Base-by-base conservation (phyloP, 345 rosid genomes). In the Populus tremula region DNA sequence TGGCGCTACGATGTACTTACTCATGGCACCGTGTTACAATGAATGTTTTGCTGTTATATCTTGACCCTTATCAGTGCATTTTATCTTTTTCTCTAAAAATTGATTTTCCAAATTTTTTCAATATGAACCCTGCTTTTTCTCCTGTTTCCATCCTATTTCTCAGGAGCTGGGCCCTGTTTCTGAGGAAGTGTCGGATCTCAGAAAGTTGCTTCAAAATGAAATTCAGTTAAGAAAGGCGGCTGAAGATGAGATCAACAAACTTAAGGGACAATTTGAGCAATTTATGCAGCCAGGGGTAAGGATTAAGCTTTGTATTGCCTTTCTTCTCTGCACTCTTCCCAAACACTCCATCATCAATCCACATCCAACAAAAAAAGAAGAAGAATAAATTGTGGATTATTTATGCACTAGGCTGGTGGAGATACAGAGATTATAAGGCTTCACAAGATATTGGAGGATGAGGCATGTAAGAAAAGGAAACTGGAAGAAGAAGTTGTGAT, bases 221-320 rank as follows among this genome's bases (percentile, higher is more conserved):
- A 71, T 59, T 75, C 82, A 66, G 50, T 73, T 65, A 18, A 75
- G 85, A 82, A 78, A 66, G 77, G 43, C 71, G 31, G 82, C 82
- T 65, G 85, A 82, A 43, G 85, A 66, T 71, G 82, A 78, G 54
- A 74, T 71, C 41, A 78, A 75, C 74, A 78, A 82, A 59, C 65
- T 82, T 14, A 78, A 75, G 77, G 16, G 67, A 56, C 82, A 75
- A 65, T 50, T 75, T 45, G 81, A 65, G 11, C 73, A 69, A 39
- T 77, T 77, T 62, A 62, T 72, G 78, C 71, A 69, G 29, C 74
- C 84, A 47, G 67, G 14, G 77, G 85, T 78, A 75, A 31, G 74
- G 53, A 59, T 63, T 79, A 61, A 56, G 66, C 56, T n/a, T 64
- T 62, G 13, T 39, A 31, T 31, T 78, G 35, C 27, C 67, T 71